phyloP scores from a whole-genome alignment of 257 asterid genomes.

The Leptodermis oblonga region DNA sequence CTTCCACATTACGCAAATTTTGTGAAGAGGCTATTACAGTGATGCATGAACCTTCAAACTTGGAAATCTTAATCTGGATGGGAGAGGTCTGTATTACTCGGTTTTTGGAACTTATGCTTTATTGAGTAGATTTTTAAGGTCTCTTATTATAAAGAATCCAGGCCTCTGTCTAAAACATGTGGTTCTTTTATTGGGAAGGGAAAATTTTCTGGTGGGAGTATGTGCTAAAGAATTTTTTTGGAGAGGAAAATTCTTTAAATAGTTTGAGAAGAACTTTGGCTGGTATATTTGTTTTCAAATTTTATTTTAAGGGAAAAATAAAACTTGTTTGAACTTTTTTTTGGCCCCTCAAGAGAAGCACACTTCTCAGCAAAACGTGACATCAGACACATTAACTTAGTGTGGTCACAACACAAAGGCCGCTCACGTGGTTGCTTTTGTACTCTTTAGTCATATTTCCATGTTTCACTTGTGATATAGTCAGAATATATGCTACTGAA shows the following conservation, averaged over 20 bases:
- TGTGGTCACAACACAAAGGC: neutral
- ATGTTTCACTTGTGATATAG: neutral
- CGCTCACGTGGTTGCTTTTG: neutral
- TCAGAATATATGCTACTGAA: neutral
- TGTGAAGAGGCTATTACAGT: slow-evolving; percentile 68
- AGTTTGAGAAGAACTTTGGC: neutral
- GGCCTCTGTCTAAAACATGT: neutral
- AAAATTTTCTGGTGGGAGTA: neutral
- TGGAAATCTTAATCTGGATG: slow-evolving; percentile 86
- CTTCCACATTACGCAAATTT: slow-evolving; percentile 67
- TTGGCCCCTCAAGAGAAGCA: neutral
- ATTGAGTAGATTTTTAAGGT: neutral
- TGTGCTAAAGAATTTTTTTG: neutral
- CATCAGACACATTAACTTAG: neutral
- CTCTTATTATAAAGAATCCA: neutral
- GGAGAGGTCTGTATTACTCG: slow-evolving; percentile 61
- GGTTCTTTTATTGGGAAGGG: neutral
- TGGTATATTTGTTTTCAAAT: neutral
- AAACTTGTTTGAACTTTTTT: neutral
- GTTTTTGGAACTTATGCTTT: slow-evolving; percentile 1
- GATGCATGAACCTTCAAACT: slow-evolving; percentile 67
- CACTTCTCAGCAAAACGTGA: neutral
- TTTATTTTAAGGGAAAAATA: neutral
- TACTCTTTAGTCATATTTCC: neutral
- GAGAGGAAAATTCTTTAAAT: neutral